Conservation (phyloP, 768 basidiomycete species). For the Saitozyma sp. region DNA sequence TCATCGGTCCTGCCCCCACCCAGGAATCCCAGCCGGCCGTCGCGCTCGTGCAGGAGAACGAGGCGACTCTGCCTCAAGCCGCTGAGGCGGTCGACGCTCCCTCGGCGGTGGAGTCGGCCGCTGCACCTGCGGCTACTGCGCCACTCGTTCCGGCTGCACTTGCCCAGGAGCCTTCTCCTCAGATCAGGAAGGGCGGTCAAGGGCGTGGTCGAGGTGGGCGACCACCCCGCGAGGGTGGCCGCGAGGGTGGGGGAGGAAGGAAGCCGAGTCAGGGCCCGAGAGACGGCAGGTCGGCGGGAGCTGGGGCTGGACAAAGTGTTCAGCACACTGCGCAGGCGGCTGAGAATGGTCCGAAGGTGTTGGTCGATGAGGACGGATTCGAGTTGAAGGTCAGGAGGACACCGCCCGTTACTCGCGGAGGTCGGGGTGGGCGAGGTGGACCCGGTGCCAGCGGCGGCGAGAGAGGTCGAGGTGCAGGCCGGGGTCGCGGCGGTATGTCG, state of each 20-base stretch:
- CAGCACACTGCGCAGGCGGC: conserved; percentile 2
- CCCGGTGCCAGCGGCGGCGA: conserved; percentile 9
- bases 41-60: too few relatives aligned
- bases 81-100: too few relatives aligned
- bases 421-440: conserved; percentile 15
- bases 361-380: conserved; percentile 41
- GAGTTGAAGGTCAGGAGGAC: conserved; percentile 30
- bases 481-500: conserved; percentile 2
- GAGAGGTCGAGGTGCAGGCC: conserved; percentile 3
- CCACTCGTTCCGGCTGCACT: not conserved
- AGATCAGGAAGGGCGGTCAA: not conserved
- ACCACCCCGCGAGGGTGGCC: too few relatives aligned
- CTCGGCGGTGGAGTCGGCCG: too few relatives aligned
- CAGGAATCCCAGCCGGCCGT: too few relatives aligned
- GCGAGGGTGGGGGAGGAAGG: too few relatives aligned
- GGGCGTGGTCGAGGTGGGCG: not conserved
- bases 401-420: not conserved
- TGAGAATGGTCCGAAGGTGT: conserved; percentile 7
- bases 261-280: not conserved
- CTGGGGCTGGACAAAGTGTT: conserved; percentile 1
- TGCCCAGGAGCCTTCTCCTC: not conserved
- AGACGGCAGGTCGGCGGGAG: conserved; percentile 1
- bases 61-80: too few relatives aligned
- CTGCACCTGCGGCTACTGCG: too few relatives aligned
- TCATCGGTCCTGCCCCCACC: too few relatives aligned